Base-by-base conservation (phyloP, 768 basidiomycete species). In the Suillus decipiens region DNA sequence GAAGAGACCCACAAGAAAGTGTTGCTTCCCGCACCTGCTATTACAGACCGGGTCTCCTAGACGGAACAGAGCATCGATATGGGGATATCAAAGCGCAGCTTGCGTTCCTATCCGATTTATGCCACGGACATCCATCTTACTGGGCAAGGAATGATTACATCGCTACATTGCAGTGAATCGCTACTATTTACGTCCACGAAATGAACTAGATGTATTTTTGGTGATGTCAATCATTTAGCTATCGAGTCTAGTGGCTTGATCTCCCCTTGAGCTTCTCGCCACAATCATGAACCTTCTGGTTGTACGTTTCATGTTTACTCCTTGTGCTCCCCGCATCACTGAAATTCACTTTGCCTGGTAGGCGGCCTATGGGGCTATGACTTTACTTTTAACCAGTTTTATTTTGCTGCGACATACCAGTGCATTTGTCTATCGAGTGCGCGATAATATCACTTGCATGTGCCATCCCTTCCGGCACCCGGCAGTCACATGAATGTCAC, bases 11-110 rank as follows among this genome's bases (percentile, higher is more conserved):
- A 90, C 8, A 86, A 88, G 58, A 92, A 76, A 24, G 90, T 90
- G 24, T 82, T 82, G 65, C 84, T 86, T 43, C 89, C 89, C 6
- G 87, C 89, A 7, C 90, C 90, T 66, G 92, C 81, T 68, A 92
- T 88, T 39, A 90, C 88, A 8, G 84, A 69, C 92, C 90, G 31
- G 89, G 90, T 22, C 76, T 92, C 90, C 68, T 88, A 81, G 62
- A 90, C 89, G 3, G 89, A 2, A 89, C 89, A 63, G 89, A 90
- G 37, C 80, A 80, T 75, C 89, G 90, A 62, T 82, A 19, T 86
- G 87, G 5, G 71, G 86, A 51, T 19, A 33, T 19, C 51, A 53
- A 31, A 53, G 50, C 28, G 31, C 50, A 51, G 50, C 17, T 33
- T 51, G 50, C 1, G 15, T 51, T 19, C 17, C 50, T 31, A 17